phyloP scores from a whole-genome alignment of 805 yeast genomes.

The Huiozyma naganishii region DNA sequence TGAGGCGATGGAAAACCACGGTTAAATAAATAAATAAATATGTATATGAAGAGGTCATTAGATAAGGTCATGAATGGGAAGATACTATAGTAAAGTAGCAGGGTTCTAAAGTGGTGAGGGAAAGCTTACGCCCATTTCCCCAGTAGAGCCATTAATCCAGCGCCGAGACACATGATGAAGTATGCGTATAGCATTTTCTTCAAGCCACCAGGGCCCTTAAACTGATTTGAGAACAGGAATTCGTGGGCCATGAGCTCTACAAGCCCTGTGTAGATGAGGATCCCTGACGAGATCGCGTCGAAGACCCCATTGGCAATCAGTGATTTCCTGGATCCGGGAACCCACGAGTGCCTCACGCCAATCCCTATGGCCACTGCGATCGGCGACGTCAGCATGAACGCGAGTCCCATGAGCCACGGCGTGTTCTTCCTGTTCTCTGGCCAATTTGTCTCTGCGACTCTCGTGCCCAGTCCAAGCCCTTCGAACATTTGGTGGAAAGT shows the following conservation, averaged over 20 bases:
- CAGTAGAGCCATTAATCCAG: constrained; percentile 60
- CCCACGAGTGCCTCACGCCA: constrained; percentile 55
- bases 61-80: constrained; percentile 1
- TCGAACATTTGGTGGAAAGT: constrained; percentile 76
- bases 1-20: neutral
- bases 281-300: constrained; percentile 71
- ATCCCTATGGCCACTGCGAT: constrained; percentile 69
- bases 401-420: constrained; percentile 48
- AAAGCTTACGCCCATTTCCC: constrained; percentile 58
- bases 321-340: constrained; percentile 47
- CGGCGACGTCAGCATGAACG: constrained; percentile 53
- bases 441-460: constrained; percentile 52
- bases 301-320: constrained; percentile 60
- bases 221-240: constrained; percentile 45
- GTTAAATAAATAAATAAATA: constrained; percentile 1
- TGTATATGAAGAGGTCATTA: neutral
- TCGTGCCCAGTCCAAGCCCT: constrained; percentile 76
- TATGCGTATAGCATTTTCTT: constrained; percentile 38
- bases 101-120: neutral
- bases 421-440: constrained; percentile 35
- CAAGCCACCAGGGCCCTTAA: constrained; percentile 48
- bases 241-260: constrained; percentile 77
- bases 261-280: constrained; percentile 63
- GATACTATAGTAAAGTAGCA: neutral
- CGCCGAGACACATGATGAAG: constrained; percentile 41